phyloP scores from a whole-genome alignment of 805 yeast species.

The Saturnispora galanensis region DNA sequence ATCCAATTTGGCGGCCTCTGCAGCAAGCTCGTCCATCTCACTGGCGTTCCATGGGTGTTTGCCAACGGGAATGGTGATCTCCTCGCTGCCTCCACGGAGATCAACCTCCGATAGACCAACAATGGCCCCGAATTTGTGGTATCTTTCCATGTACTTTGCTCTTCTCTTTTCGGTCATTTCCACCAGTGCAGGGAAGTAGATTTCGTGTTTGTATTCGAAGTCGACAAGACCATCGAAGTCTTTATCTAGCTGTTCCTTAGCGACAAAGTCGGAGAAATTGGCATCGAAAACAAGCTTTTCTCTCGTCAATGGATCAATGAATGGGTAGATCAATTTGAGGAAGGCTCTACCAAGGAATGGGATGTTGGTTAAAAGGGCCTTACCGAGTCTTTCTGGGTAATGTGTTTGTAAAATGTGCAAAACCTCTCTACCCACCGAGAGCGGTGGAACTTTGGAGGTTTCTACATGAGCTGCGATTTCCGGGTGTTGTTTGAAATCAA shows the following conservation, averaged over 20 bases:
- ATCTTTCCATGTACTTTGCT: constrained; percentile 56
- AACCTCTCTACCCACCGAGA: constrained; percentile 83
- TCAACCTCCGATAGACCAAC: constrained; percentile 81
- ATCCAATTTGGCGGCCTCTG: constrained; percentile 1
- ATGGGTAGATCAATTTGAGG: constrained; percentile 83
- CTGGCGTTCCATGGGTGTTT: constrained; percentile 19
- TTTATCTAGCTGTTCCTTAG: constrained; percentile 68
- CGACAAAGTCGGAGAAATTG: constrained; percentile 78
- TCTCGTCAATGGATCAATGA: constrained; percentile 90
- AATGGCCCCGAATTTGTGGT: constrained; percentile 55
- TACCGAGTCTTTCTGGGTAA: constrained; percentile 94
- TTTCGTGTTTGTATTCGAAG: constrained; percentile 71
- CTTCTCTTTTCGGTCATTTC: constrained; percentile 52
- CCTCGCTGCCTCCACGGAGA: constrained; percentile 38
- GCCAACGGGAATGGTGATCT: constrained; percentile 24
- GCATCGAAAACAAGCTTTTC: constrained; percentile 89
- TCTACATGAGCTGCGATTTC: constrained; percentile 38
- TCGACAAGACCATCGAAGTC: constrained; percentile 80
- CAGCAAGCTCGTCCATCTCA: neutral
- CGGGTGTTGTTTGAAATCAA: constrained; percentile 83
- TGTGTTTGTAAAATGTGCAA: constrained; percentile 90
- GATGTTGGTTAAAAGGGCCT: constrained; percentile 82
- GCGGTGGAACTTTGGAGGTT: constrained; percentile 74
- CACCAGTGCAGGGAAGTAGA: constrained; percentile 68
- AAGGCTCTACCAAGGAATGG: constrained; percentile 94